These are phyloP conservation scores for Comarum palustre DNA, from an alignment of 306 rosid species.

Conservation along the genomic window DNA sequence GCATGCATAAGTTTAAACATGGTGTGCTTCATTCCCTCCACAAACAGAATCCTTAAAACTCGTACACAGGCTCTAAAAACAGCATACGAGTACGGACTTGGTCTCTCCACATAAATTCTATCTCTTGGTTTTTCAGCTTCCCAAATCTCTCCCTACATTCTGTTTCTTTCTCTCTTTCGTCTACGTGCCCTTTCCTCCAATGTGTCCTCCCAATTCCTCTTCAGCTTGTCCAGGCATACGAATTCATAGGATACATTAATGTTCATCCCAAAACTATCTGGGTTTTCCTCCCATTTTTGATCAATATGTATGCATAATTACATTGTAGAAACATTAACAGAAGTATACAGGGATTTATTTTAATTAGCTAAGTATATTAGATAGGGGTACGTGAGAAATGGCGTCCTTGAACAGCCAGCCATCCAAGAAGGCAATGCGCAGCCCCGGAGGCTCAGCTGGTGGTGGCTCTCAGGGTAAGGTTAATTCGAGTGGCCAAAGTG, in stretches of 20 bases:
- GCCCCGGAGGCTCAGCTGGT: conserved; percentile 36
- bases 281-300: background rate
- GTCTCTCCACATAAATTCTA: conserved; percentile 2
- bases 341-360: background rate
- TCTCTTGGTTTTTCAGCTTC: background rate
- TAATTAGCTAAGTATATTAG: background rate
- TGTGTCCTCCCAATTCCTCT: conserved; percentile 10
- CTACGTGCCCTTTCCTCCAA: background rate
- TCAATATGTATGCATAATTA: background rate
- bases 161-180: background rate
- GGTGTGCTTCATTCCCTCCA: conserved; percentile 21
- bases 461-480: conserved; percentile 36
- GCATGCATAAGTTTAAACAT: background rate
- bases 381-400: conserved; percentile 32
- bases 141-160: background rate
- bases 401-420: conserved; percentile 52
- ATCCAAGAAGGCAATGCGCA: conserved; percentile 54
- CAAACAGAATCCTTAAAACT: conserved; percentile 42
- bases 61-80: conserved; percentile 21
- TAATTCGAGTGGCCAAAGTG: conserved; percentile 44
- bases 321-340: background rate
- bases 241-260: background rate
- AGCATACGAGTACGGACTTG: conserved; percentile 1
- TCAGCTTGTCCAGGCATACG: conserved; percentile 4
- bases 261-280: conserved; percentile 6